phyloP scores from a whole-genome alignment of 768 basidiomycete genomes.

The Tylopilus sp. region DNA sequence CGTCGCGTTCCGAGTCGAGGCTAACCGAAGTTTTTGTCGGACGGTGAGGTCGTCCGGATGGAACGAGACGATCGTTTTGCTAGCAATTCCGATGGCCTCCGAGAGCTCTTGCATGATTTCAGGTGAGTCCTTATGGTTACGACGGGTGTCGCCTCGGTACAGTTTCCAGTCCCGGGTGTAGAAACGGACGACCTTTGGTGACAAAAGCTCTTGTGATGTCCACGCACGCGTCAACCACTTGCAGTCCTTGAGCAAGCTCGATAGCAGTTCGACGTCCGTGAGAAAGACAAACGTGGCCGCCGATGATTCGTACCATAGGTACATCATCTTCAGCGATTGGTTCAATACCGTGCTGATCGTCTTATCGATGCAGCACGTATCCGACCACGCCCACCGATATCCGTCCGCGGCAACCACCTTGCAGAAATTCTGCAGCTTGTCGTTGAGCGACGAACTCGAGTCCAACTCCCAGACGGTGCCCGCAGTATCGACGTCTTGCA shows the following conservation, averaged over 20 bases:
- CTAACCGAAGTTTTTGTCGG: neutral
- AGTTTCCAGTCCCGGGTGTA: neutral
- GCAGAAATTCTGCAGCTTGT: neutral
- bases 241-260: neutral
- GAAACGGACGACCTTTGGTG: neutral
- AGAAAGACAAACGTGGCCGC: neutral
- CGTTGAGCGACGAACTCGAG: neutral
- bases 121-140: neutral
- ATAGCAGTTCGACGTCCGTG: neutral
- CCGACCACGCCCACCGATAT: neutral
- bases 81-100: neutral
- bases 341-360: neutral
- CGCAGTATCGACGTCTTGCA: neutral
- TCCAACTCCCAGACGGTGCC: neutral
- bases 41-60: neutral
- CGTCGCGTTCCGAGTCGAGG: neutral
- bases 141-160: neutral
- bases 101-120: neutral
- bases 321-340: conserved; percentile 1
- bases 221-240: neutral
- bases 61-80: neutral
- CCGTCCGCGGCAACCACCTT: neutral
- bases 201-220: neutral
- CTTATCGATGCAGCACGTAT: neutral
- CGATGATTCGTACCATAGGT: neutral